Evolutionary conservation across 768 basidiomycete genomes (phyloP).

Genomic region (Collybia sordida): DNA sequence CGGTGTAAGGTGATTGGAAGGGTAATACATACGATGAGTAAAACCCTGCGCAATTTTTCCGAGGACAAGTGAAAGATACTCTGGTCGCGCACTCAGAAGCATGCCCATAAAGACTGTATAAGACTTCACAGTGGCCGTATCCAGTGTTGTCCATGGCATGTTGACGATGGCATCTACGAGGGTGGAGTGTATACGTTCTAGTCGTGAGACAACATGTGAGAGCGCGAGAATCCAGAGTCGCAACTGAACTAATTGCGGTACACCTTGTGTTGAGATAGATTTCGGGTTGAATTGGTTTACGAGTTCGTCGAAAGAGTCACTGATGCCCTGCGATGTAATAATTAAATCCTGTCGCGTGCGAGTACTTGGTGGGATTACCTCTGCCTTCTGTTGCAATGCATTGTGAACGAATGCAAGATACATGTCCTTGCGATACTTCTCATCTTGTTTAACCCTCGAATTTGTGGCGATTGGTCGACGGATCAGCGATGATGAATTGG

Average conservation of each 20-base stretch:
- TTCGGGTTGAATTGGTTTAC: conserved; percentile 79
- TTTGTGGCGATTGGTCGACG: conserved; percentile 75
- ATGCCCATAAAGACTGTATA: conserved; percentile 91
- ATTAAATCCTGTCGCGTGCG: conserved; percentile 12
- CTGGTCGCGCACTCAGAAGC: conserved; percentile 87
- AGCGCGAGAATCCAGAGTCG: conserved; percentile 84
- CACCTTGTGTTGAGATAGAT: conserved; percentile 24
- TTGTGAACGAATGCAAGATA: conserved; percentile 82
- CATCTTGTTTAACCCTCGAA: conserved; percentile 74
- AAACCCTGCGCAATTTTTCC: conserved; percentile 82
- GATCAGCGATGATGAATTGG: conserved; percentile 25
- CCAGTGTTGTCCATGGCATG: conserved; percentile 93
- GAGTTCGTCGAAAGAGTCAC: conserved; percentile 83
- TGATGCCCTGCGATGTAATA: conserved; percentile 57
- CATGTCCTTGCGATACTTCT: conserved; percentile 78
- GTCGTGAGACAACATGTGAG: conserved; percentile 87
- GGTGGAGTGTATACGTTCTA: conserved; percentile 76
- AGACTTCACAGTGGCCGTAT: conserved; percentile 78
- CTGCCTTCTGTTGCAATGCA: conserved; percentile 70
- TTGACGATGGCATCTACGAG: conserved; percentile 86
- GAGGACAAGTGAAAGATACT: conserved; percentile 86
- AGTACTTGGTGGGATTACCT: conserved; percentile 43
- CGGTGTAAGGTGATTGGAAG: not conserved
- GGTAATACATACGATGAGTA: conserved; percentile 72
- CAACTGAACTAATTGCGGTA: conserved; percentile 53